Base-by-base conservation (phyloP, 805 yeast genomes). In the Clavispora fructus region DNA sequence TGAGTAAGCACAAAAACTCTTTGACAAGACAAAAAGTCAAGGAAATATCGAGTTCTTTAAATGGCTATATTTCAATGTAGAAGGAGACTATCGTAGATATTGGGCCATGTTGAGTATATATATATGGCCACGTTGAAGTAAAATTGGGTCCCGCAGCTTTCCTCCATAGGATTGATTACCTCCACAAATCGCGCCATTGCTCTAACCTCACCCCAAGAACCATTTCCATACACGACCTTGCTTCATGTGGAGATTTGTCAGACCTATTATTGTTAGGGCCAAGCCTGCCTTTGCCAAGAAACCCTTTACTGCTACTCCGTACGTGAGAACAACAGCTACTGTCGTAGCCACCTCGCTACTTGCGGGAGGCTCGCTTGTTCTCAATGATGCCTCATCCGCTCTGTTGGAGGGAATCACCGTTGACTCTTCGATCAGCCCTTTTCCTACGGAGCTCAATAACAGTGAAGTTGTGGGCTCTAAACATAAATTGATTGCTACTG, bases 401-500 rank as follows among this genome's bases (percentile, higher is more conserved):
- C 44, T 53, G 14, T 39, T 51, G 23, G 49, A 45, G 4, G 57
- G 57, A 1, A 69, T 79, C n/a, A 53, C 56, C 17, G 80, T 80
- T 2, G 83, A 80, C 54, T 65, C 71, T 3, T 62, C 74, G 1
- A 71, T 81, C n/a, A 69, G 71, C 39, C 77, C 82, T 3, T 78
- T 78, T 49, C 78, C 81, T 1, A 39, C 55, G 26, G 11, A 37
- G 4, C 30, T 43, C 10, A 28, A 43, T 7, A 42, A 52, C 6
- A 46, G 46, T 4, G 41, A 45, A 11, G 47, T 56, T 23, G 52
- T 75, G 6, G 47, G 60, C 3, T 57, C 70, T 0, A 60, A 68
- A 3, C 86, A 73, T 60, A 68, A 76, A 19, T 63, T 91, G 29
- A 57, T 94, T 3, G 98, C 96, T 0, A 75, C 79, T 46, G 98